Evolutionary conservation across 2,329 filamentous ascomycete genomes (phyloP).

Genomic region (Monosporascus sp.): DNA sequence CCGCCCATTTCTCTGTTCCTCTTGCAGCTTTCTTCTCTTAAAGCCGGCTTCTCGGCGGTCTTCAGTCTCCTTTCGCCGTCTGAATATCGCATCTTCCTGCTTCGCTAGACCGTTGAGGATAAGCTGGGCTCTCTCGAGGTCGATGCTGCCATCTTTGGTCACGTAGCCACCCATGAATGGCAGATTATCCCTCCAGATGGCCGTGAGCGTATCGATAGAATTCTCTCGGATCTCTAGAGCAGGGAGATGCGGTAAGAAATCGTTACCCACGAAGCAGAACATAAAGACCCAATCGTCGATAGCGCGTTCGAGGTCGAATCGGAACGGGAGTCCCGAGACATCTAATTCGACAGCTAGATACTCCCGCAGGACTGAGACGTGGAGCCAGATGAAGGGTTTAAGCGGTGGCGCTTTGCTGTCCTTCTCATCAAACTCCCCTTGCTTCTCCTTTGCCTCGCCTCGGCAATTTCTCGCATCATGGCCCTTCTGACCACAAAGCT

Average conservation of each 20-base stretch:
- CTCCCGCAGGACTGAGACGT: constrained; percentile 85
- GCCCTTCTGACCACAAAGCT: constrained; percentile 84
- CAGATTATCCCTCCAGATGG: constrained; percentile 95
- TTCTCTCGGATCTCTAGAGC: constrained; percentile 96
- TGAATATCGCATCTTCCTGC: constrained; percentile 92
- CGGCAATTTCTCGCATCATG: constrained; percentile 84
- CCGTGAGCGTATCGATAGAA: constrained; percentile 90
- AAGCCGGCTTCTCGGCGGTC: constrained; percentile 75
- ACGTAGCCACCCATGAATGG: constrained; percentile 91
- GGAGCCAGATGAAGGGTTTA: constrained; percentile 98
- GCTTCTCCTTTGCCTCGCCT: constrained; percentile 71
- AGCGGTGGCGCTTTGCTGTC: constrained; percentile 56
- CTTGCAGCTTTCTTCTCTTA: constrained; percentile 71
- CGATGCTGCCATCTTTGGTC: constrained; percentile 89
- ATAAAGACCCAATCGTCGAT: constrained; percentile 99
- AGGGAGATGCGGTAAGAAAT: constrained; percentile 96
- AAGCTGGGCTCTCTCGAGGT: constrained; percentile 77
- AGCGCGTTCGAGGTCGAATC: constrained; percentile 88
- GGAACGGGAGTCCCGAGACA: constrained; percentile 76
- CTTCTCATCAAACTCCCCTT: constrained; percentile 77
- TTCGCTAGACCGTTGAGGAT: constrained; percentile 85
- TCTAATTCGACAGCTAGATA: constrained; percentile 88
- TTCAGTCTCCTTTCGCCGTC: constrained; percentile 77
- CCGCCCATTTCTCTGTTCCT: constrained; percentile 38
- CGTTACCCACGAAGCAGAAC: constrained; percentile 98